Percentiles rank a stretch among this genome's conserved stretches.
Conservation (phyloP, 163 green algal genomes). For the Chloroidium sp. region DNA sequence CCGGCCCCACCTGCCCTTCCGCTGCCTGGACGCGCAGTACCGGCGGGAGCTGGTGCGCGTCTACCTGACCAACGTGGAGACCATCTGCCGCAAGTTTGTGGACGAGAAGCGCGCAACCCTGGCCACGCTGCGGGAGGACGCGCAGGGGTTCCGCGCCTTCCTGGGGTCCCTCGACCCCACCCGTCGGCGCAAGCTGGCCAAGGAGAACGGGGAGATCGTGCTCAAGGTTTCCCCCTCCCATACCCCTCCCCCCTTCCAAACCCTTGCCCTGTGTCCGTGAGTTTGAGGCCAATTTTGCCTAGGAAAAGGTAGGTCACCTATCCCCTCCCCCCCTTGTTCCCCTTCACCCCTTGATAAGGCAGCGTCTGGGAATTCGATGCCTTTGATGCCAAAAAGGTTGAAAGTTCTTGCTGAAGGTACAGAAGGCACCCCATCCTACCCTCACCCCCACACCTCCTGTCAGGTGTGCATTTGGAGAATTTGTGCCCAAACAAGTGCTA, state of each 20-base stretch:
- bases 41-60: conserved; percentile 91
- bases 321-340: no score
- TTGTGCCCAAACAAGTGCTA: no score
- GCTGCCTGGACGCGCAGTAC: conserved; percentile 92
- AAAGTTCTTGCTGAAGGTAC: no score
- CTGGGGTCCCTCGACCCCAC: conserved; percentile 19
- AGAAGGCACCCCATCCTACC: no score
- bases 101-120: conserved; percentile 80
- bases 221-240: conserved; percentile 30
- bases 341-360: no score
- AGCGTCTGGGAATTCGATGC: no score
- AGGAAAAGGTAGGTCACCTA: no score
- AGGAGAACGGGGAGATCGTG: conserved; percentile 18
- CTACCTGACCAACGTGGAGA: conserved; percentile 96
- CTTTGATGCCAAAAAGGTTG: no score
- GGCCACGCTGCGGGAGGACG: conserved; percentile 17
- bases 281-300: no score
- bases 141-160: conserved; percentile 27
- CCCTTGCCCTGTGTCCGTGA: not conserved
- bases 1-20: conserved; percentile 71
- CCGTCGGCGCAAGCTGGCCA: conserved; percentile 8
- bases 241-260: not conserved
- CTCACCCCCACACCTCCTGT: no score
- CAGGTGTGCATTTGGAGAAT: no score
- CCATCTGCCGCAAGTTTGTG: conserved; percentile 84